These are phyloP conservation scores for Pterocarpus macrocarpus DNA, from an alignment of 306 rosid genomes.

Conservation along the genomic window DNA sequence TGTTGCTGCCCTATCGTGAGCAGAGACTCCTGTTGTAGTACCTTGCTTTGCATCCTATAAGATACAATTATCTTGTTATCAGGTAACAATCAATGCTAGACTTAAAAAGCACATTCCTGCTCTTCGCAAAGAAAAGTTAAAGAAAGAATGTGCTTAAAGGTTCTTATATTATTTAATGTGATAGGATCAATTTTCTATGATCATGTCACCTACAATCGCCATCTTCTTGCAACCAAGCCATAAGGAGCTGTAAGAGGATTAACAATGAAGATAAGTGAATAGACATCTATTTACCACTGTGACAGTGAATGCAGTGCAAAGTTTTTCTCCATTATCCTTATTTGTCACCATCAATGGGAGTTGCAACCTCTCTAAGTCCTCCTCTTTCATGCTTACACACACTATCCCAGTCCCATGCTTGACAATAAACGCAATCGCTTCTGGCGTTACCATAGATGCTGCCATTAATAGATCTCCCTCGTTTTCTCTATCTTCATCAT, in stretches of 20 bases:
- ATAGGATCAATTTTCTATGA: no score
- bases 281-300: constrained; percentile 66
- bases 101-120: neutral
- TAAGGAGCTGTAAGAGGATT: neutral
- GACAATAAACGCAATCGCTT: constrained; percentile 53
- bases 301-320: constrained; percentile 80
- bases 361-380: constrained; percentile 50
- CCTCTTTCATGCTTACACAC: constrained; percentile 58
- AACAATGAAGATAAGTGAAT: constrained; percentile 14
- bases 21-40: constrained; percentile 96
- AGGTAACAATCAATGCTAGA: constrained; percentile 4
- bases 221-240: no score
- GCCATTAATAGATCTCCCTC: constrained; percentile 59
- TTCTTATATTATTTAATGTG: neutral
- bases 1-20: constrained; percentile 89
- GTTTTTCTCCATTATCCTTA: constrained; percentile 52
- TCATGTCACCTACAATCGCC: no score
- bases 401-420: constrained; percentile 55
- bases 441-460: constrained; percentile 49
- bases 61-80: constrained; percentile 35
- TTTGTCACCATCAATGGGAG: constrained; percentile 54
- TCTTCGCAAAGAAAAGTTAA: constrained; percentile 11
- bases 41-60: constrained; percentile 83
- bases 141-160: neutral
- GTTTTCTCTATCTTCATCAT: constrained; percentile 57